Base-by-base conservation (phyloP, 306 rosid genomes). In the Vigna hirtella region DNA sequence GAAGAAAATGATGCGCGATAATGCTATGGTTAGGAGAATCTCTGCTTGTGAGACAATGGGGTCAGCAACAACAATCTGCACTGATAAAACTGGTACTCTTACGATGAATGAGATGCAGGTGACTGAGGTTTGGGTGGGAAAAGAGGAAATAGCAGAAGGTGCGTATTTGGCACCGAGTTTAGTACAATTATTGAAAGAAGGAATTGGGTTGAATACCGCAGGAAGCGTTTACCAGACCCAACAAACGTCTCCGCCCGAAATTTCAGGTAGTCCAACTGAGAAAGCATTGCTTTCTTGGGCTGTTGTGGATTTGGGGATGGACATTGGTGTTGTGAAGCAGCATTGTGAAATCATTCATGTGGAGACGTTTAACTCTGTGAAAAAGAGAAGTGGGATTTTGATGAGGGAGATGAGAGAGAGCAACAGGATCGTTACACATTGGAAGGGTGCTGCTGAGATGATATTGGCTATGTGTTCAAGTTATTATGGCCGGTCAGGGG, bases 241-340 rank as follows among this genome's bases (percentile, higher is more conserved):
- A 26, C 40, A 26, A 59, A 59, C 7, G 6, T 59, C 17, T 0
- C 3, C 6, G 17, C 40, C 40, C 13, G 66, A 59, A 6, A 59
- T 59, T 59, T 59, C 40, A 13, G 66, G 66, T 13, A 59, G 66
- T 59, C 66, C 66, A 10, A 59, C 40, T 28, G 66, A 59, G 66
- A 59, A 59, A 59, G 66, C 66, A 3, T 59, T 59, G 66, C 66
- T 59, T 28, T 59, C 66, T 59, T 59, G 66, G 66, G 66, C 66
- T 5, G 66, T 59, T 9, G 16, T 26, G 42, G 17, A 28, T 59
- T 59, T 59, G 40, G 66, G 40, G 0, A 26, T 59, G 66, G 18
- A 28, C 32, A 28, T 59, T 28, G 66, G 14, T 59, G 5, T 13
- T 4, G 66, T 59, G 40, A 59, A 59, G 66, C 66, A 24, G 30